A percentile compares a stretch with the other conserved stretches of the same genome.
These are phyloP conservation scores for Pichia sp. DNA, from an alignment of 1,139 yeast species.

Conservation along the genomic window DNA sequence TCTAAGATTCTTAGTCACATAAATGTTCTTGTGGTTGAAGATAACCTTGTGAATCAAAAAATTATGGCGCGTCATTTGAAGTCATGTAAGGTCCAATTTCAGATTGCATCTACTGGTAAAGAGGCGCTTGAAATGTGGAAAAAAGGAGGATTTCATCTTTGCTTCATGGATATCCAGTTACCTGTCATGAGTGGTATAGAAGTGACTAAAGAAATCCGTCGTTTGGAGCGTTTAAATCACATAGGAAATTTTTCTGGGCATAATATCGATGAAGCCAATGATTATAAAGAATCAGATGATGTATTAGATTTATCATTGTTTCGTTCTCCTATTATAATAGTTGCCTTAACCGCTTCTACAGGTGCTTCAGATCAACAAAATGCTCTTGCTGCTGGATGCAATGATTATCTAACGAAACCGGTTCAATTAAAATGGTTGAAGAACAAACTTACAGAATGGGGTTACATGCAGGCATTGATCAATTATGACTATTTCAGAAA, in stretches of 20 bases:
- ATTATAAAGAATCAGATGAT: conserved; percentile 35
- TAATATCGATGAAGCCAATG: not conserved
- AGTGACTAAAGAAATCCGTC: conserved; percentile 83
- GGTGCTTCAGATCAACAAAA: conserved; percentile 83
- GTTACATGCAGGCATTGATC: conserved; percentile 92
- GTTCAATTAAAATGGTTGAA: conserved; percentile 93
- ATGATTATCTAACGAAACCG: conserved; percentile 94
- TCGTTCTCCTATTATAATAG: conserved; percentile 90
- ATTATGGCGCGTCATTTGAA: conserved; percentile 89
- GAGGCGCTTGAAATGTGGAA: conserved; percentile 94
- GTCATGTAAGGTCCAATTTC: conserved; percentile 78
- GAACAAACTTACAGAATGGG: conserved; percentile 95
- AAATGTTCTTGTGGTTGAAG: conserved; percentile 90
- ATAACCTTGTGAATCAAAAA: conserved; percentile 89
- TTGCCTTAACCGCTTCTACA: conserved; percentile 90
- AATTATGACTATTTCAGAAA: conserved; percentile 76
- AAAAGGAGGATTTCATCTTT: conserved; percentile 85
- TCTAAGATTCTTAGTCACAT: conserved; percentile 68
- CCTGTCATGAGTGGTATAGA: conserved; percentile 93
- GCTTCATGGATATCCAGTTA: conserved; percentile 90
- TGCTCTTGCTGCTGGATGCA: conserved; percentile 95
- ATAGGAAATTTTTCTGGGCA: conserved; percentile 54
- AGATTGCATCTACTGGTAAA: conserved; percentile 84
- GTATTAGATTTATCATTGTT: conserved; percentile 57
- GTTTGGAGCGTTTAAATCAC: conserved; percentile 72